phyloP scores from a whole-genome alignment of 495 filamentous ascomycete species.

The Daldinia decipiens region DNA sequence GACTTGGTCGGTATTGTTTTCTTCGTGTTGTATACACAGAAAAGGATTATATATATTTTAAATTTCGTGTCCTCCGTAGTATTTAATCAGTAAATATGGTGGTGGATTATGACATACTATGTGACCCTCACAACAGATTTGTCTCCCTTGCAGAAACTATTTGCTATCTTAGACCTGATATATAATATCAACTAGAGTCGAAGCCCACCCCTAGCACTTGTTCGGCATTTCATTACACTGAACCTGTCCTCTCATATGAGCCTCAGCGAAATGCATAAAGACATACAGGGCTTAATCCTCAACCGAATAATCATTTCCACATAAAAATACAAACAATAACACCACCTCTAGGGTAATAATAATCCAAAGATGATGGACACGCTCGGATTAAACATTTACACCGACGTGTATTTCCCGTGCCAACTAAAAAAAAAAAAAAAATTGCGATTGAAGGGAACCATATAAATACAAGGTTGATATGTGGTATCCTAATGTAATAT shows the following conservation, averaged over 20 bases:
- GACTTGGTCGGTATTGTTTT: background rate
- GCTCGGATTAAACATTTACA: background rate
- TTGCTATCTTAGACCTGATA: too few species aligned
- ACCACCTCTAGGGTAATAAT: background rate
- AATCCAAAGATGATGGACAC: background rate
- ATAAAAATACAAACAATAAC: background rate
- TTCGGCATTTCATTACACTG: background rate
- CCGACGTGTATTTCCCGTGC: background rate
- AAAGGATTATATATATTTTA: background rate
- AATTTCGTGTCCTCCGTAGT: too few species aligned
- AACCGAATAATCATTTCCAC: background rate
- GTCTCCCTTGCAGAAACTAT: too few species aligned
- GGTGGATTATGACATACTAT: too few species aligned
- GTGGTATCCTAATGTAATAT: slow-evolving; percentile 8
- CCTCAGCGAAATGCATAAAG: too few species aligned
- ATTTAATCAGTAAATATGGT: too few species aligned
- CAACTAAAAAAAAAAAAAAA: background rate
- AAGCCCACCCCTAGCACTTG: too few species aligned
- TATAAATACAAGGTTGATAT: slow-evolving; percentile 3
- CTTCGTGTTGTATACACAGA: slow-evolving; percentile 1
- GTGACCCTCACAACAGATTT: too few species aligned
- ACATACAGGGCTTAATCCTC: too few species aligned
- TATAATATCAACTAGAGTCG: too few species aligned
- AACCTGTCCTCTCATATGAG: background rate
- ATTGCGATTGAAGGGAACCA: background rate